Base-by-base conservation (phyloP, 371 early-diverging fungal genomes). In the Circinella umbellata region DNA sequence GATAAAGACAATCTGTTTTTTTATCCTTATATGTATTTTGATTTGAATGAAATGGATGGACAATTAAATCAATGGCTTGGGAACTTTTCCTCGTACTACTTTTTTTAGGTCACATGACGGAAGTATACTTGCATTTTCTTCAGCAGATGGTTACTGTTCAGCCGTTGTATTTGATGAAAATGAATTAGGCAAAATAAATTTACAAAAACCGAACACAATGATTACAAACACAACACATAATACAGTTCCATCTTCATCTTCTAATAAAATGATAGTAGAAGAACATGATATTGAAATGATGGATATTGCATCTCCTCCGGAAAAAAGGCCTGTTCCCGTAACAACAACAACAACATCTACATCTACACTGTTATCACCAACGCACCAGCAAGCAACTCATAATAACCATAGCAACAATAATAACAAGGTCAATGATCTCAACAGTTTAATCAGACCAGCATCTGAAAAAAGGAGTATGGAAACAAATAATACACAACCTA, bases 91-190 rank as follows among this genome's bases (percentile, higher is more conserved):
- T 27, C 27, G 27, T 27, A 27, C 27, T 27, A 27, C 27, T 27
- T 27, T 27, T 8, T 47, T 14, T 70, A 88, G 89, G 92, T 91
- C 94, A 3, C 73, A 76, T 54, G 92, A 94, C 78, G 96, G 95
- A 10, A 80, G 81, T 14, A 85, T 86, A 4, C 73, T 96, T 48
- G 78, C 95, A 66, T 77, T 95, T 64, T 81, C 95, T 1, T 95
- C 95, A 0, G 88, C 92, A 3, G 98, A 98, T 74, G 98, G 98
- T 2, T 98, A 92, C 76, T 94, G 93, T 68, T 93, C 94, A n/a
- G 82, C 94, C 7, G 88, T 92, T 34, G 85, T 89, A 5, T 93
- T 96, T 77, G 87, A 90, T 6, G 78, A 88, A 38, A 77, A 80
- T 14, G 91, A 90, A 71, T 73, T 90, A 7, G 91, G 89, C 8